Evolutionary conservation across 495 filamentous ascomycete species (phyloP).

Genomic region (Hypoxylon crocopeplum): DNA sequence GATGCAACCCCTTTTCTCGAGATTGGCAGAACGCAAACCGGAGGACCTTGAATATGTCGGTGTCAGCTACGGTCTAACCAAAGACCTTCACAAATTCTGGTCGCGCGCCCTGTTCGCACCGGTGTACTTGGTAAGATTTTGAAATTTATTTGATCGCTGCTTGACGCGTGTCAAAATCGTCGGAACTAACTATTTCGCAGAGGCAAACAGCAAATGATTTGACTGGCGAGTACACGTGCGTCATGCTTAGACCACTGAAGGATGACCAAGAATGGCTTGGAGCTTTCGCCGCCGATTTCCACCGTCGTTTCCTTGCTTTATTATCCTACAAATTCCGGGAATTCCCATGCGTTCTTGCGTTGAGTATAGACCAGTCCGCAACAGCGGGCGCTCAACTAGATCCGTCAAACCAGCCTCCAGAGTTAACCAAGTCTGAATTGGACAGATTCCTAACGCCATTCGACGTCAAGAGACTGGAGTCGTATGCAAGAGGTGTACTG

Average conservation of each 20-base stretch:
- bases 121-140: conserved; percentile 73
- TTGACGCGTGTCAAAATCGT: not conserved
- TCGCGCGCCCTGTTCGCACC: conserved; percentile 79
- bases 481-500: conserved; percentile 93
- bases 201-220: conserved; percentile 95
- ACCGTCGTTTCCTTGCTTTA: conserved; percentile 83
- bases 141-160: no score
- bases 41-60: conserved; percentile 88
- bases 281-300: conserved; percentile 91
- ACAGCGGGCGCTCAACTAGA: conserved; percentile 72
- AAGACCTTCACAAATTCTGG: conserved; percentile 94
- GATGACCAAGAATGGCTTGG: conserved; percentile 82
- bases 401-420: conserved; percentile 50
- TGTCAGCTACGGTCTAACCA: conserved; percentile 92
- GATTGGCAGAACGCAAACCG: conserved; percentile 82
- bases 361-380: conserved; percentile 89
- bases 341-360: conserved; percentile 80
- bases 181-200: conserved; percentile 21
- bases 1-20: conserved; percentile 92
- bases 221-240: conserved; percentile 96
- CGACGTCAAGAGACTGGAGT: conserved; percentile 92
- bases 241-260: conserved; percentile 86
- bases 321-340: conserved; percentile 90
- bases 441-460: conserved; percentile 83
- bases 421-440: conserved; percentile 73